Evolutionary conservation across 306 rosid genomes (phyloP).

Genomic region (Senna tora): DNA sequence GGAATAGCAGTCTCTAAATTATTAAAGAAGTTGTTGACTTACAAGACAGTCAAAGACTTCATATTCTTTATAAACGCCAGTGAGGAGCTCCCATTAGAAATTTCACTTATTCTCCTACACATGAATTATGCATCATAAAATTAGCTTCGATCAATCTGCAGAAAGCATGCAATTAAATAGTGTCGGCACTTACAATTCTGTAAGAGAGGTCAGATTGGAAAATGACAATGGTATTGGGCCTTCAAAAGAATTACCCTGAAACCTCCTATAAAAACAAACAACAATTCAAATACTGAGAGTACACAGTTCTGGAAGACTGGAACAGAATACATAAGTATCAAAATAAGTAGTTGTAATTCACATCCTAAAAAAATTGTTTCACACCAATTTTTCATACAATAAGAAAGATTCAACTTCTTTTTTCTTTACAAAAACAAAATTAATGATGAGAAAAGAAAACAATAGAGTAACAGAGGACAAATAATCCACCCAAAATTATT

Average conservation of each 20-base stretch:
- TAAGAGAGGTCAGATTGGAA: conserved; percentile 67
- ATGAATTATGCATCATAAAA: conserved; percentile 8
- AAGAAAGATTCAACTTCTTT: background rate
- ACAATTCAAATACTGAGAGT: conserved; percentile 23
- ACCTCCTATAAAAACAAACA: conserved; percentile 56
- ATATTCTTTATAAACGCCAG: conserved; percentile 62
- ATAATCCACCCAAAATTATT: background rate
- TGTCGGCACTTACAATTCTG: conserved; percentile 61
- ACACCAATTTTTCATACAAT: background rate
- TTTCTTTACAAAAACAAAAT: background rate
- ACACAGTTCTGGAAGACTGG: background rate
- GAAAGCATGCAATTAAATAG: background rate
- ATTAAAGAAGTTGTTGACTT: conserved; percentile 32
- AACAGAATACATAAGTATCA: background rate
- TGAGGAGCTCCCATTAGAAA: conserved; percentile 77
- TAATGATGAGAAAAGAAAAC: conserved; percentile 10
- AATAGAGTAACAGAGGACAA: background rate
- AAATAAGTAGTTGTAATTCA: background rate
- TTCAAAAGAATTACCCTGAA: conserved; percentile 82
- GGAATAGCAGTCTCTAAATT: background rate
- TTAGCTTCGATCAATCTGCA: conserved; percentile 34
- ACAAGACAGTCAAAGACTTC: conserved; percentile 69
- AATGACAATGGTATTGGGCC: conserved; percentile 71
- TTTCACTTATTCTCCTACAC: conserved; percentile 62
- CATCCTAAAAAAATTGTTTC: background rate